Conservation (phyloP, 148 eudicot genomes). For the Dianthus caryophyllus region DNA sequence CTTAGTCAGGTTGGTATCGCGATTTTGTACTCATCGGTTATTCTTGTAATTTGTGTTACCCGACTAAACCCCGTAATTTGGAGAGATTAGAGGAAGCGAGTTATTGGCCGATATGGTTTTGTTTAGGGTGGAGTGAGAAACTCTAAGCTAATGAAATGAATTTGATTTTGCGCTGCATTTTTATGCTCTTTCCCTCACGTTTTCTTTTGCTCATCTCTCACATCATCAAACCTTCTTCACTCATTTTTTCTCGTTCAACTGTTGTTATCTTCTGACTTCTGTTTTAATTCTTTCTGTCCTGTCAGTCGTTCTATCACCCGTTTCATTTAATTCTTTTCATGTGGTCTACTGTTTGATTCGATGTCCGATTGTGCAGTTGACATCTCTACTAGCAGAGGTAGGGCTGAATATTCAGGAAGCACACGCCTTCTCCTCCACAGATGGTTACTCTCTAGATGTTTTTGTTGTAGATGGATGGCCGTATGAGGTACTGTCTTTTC, state of each 20-base stretch:
- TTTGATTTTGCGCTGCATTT: not conserved
- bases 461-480: constrained; percentile 93
- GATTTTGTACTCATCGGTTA: not conserved
- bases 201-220: not conserved
- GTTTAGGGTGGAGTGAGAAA: not conserved
- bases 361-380: constrained; percentile 52
- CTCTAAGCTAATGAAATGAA: not conserved
- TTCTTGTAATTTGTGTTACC: not conserved
- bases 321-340: not conserved
- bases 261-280: not conserved
- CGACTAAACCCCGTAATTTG: not conserved
- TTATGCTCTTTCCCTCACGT: not conserved
- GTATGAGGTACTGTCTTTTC: constrained; percentile 46
- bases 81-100: not conserved
- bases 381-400: constrained; percentile 62
- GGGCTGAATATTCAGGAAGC: constrained; percentile 91
- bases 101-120: too few species aligned
- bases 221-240: not conserved
- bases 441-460: constrained; percentile 75
- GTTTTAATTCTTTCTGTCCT: not conserved
- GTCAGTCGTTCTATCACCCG: not conserved
- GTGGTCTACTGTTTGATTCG: constrained; percentile 11
- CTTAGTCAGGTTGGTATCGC: constrained; percentile 62
- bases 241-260: not conserved
- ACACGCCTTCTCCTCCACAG: constrained; percentile 72